phyloP scores from a whole-genome alignment of 306 rosid species.

The Gillenia trifoliata region DNA sequence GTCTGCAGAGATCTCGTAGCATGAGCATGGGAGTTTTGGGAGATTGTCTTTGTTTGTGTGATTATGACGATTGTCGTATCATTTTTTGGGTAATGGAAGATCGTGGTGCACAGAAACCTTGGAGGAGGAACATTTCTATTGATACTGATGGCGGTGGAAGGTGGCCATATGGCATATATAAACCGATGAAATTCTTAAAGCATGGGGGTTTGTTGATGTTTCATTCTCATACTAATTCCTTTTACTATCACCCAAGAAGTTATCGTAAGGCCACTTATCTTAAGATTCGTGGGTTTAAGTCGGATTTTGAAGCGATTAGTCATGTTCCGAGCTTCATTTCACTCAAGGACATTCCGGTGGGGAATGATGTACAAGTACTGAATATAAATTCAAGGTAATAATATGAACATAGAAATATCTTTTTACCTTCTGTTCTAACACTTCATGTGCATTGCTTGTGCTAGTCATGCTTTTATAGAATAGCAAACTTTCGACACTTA shows the following conservation, averaged over 20 bases:
- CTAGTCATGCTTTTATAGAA: no score
- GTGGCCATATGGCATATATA: background rate
- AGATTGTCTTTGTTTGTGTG: background rate
- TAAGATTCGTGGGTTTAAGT: background rate
- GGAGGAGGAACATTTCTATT: background rate
- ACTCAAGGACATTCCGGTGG: background rate
- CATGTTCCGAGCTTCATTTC: slow-evolving; percentile 12
- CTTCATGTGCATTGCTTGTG: no score
- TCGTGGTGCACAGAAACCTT: background rate
- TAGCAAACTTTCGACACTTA: no score
- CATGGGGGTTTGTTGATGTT: slow-evolving; percentile 4
- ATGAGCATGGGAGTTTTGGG: background rate
- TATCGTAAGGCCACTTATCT: background rate
- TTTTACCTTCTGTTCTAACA: no score
- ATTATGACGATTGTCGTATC: background rate
- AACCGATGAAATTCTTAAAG: background rate
- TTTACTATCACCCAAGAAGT: background rate
- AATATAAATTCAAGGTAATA: background rate
- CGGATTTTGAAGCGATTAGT: background rate
- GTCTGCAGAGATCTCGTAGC: background rate
- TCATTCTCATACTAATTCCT: background rate
- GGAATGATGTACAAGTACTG: background rate
- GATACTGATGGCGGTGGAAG: no score
- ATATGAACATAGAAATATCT: no score
- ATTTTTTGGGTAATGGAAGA: background rate